Evolutionary conservation across 441 rosid genomes (phyloP), one percentile per base, ranked within the genome.

Genomic region (Erodium texanum): DNA sequence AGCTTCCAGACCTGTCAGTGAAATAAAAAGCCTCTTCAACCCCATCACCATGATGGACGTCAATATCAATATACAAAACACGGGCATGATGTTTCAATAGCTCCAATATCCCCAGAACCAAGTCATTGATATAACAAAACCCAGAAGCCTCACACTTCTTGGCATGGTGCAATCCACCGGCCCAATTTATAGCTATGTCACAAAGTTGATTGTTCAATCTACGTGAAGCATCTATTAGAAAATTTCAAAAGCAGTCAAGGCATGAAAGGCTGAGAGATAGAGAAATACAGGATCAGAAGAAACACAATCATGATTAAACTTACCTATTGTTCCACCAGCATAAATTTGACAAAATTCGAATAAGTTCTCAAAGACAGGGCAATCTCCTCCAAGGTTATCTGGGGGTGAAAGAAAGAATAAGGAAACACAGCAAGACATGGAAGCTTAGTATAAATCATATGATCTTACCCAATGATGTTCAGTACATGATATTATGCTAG

Each of bases 31-130:
- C 98, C 80, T 94, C 99, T 84, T 94, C 99, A 34, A 94, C 98
- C n/a, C 99, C 98, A 81, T 94, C 99, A 73, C 99, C 99, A 14
- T 94, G 99, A 85, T 94, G 99, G 74, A 94, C 99, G 68, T 94
- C 98, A 62, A 94, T 94, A 79, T 94, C 99, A 69, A 94, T 82
- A 69, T 94, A 94, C 45, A 94, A 66, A 59, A 94, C 94, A 43
- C 96, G 97, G 45, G 97, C 81, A 83, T 94, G 97, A 75, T 94
- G 74, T 78, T 89, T 94, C 71, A 92, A 76, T 76, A 94, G 85
- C 87, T 94, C 99, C 75, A 94, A 79, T 68, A 92, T 94, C 68
- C 98, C 99, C 79, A 92, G 78, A 27, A 94, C 99, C 70, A 94
- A 82, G 83, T 94, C 97, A 65, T 94, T 94, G 76, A 94, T 91